Evolutionary conservation across 768 basidiomycete genomes (phyloP), one percentile per base, ranked within the genome.

Genomic region (Tulasnella sp.): DNA sequence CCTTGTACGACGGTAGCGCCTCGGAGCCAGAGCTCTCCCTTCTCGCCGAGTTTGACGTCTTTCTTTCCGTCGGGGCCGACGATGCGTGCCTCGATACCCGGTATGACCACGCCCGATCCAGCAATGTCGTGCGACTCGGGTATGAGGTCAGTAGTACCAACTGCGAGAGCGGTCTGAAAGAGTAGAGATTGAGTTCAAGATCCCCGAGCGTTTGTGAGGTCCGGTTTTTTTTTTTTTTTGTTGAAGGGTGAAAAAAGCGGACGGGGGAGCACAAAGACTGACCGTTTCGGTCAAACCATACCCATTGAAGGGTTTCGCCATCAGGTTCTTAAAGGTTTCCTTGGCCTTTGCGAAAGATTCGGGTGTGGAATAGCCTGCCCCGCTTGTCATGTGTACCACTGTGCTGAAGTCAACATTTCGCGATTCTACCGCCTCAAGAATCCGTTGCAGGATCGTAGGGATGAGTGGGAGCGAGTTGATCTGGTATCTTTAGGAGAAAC

Each of bases 281-380:
- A 84, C 83, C 52, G 68, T 68, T 74, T 85, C 84, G 0, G 83
- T 84, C 76, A 85, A 78, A 21, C 86, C 86, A 63, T 85, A 87
- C 0, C 83, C 84, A 83, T 57, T 19, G 5, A 30, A 12, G 25
- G 56, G 15, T 12, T 19, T 21, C 30, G 38, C n/a, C 11, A 52
- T 30, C 7, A 21, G 25, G 10, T 11, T n/a, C 15, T 24, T 12
- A 5, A 44, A 34, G 45, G 22, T 1, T 49, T 53, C 29, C 64
- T 72, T 9, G 45, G 82, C 82, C 83, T 74, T 80, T 78, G 0
- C 62, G 46, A 5, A 79, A 66, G 0, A 66, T 63, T 0, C 72
- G 1, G 77, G 75, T 0, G 86, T 82, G 21, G 87, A 76, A 65
- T 85, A 80, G 1, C 85, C 84, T 0, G 82, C 86, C 4, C 85